Conservation (phyloP, 2,329 filamentous ascomycete genomes). For the Claviceps sp. region DNA sequence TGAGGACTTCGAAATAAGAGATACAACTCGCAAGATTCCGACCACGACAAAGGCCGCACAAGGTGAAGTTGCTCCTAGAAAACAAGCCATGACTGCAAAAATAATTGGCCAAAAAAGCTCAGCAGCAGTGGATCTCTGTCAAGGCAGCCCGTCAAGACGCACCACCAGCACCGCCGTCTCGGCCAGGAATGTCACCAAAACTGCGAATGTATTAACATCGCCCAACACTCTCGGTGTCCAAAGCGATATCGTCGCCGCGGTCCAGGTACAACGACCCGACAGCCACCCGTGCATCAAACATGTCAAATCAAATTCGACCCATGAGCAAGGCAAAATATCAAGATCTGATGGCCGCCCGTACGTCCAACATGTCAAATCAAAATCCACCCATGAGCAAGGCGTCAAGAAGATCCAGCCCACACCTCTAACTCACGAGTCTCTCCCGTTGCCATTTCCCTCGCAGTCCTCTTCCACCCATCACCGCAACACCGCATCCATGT, state of each 20-base stretch:
- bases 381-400: not conserved
- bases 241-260: not conserved
- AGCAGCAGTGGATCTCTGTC: constrained; percentile 4
- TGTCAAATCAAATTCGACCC: not conserved
- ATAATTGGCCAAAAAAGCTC: constrained; percentile 19
- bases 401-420: not conserved
- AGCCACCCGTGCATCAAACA: not conserved
- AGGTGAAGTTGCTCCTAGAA: constrained; percentile 14
- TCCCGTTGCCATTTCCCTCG: not conserved
- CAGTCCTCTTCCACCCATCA: not conserved
- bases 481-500: too few relatives aligned
- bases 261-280: not conserved
- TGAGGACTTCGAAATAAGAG: constrained; percentile 15
- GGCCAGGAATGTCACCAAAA: too few relatives aligned
- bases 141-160: not conserved
- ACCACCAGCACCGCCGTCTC: not conserved
- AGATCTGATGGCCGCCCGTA: not conserved
- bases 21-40: constrained; percentile 20
- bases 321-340: not conserved
- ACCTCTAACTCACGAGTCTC: not conserved
- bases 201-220: too few relatives aligned
- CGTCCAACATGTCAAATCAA: not conserved
- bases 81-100: constrained; percentile 12
- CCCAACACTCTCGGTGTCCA: not conserved
- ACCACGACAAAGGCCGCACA: constrained; percentile 11